Evolutionary conservation across 345 rosid genomes (phyloP).

Genomic region (Sapria himalayana): DNA sequence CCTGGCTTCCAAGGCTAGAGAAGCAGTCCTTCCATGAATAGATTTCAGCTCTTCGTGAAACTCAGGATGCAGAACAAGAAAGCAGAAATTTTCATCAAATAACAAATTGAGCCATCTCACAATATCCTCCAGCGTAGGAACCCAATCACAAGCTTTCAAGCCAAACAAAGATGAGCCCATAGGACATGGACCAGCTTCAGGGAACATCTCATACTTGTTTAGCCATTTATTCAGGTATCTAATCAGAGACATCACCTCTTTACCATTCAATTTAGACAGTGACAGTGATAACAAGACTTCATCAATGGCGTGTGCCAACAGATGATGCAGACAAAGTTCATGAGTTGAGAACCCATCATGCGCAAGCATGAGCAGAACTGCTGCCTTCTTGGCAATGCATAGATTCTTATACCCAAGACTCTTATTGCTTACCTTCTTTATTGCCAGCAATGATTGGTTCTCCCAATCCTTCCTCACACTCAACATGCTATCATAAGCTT

Average conservation of each 20-base stretch:
- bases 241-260: slow-evolving; percentile 42
- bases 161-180: slow-evolving; percentile 30
- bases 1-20: slow-evolving; percentile 46
- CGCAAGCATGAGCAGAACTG: slow-evolving; percentile 65
- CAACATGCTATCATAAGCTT: slow-evolving; percentile 30
- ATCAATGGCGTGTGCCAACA: slow-evolving; percentile 33
- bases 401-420: slow-evolving; percentile 17
- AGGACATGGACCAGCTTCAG: slow-evolving; percentile 59
- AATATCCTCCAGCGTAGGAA: slow-evolving; percentile 51
- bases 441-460: slow-evolving; percentile 35
- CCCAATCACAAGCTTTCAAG: slow-evolving; percentile 48
- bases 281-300: slow-evolving; percentile 42
- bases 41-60: slow-evolving; percentile 55
- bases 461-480: slow-evolving; percentile 60
- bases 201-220: slow-evolving; percentile 56
- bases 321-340: slow-evolving; percentile 66
- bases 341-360: slow-evolving; percentile 45
- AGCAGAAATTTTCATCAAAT: slow-evolving; percentile 62
- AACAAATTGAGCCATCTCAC: slow-evolving; percentile 36
- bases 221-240: slow-evolving; percentile 58
- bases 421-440: slow-evolving; percentile 22
- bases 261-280: slow-evolving; percentile 35
- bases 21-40: slow-evolving; percentile 21
- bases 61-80: slow-evolving; percentile 38
- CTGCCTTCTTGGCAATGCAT: slow-evolving; percentile 39